Evolutionary conservation across 345 rosid species (phyloP).

Genomic region (Dipteronia dyeriana): DNA sequence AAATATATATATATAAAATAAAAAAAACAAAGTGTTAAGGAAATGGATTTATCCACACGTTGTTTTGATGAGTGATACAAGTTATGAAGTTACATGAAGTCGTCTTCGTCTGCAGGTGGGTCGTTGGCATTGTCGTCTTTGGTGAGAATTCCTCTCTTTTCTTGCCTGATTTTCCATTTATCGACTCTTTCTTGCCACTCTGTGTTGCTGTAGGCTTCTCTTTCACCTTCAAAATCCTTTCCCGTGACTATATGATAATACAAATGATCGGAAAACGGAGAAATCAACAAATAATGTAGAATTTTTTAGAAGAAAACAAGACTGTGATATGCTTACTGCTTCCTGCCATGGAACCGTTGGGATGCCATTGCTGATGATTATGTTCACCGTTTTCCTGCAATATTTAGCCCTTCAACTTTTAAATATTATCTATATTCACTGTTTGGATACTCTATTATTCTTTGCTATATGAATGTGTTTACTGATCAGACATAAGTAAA

Average conservation of each 20-base stretch:
- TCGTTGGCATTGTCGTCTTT: constrained; percentile 62
- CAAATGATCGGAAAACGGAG: not conserved
- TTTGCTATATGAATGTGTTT: too few relatives aligned
- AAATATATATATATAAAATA: too few relatives aligned
- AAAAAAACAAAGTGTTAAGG: not conserved
- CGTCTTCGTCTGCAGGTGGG: constrained; percentile 62
- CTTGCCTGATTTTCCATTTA: constrained; percentile 90
- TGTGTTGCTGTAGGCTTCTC: constrained; percentile 60
- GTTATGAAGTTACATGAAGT: constrained; percentile 50
- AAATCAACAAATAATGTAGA: not conserved
- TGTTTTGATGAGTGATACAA: not conserved
- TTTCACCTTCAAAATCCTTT: constrained; percentile 77
- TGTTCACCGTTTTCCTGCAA: constrained; percentile 74
- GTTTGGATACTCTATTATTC: not conserved
- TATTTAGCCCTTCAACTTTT: not conserved
- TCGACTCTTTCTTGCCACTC: constrained; percentile 97
- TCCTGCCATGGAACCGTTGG: constrained; percentile 68
- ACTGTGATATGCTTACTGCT: constrained; percentile 47
- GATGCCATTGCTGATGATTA: constrained; percentile 49
- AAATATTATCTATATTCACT: not conserved
- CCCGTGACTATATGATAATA: constrained; percentile 44
- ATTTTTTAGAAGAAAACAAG: not conserved
- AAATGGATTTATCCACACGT: not conserved
- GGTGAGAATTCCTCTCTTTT: constrained; percentile 76
- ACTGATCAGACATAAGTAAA: too few relatives aligned